Evolutionary conservation across 108 stramenopile species (phyloP).

Genomic region (Pseudonitzschia multiseries): DNA sequence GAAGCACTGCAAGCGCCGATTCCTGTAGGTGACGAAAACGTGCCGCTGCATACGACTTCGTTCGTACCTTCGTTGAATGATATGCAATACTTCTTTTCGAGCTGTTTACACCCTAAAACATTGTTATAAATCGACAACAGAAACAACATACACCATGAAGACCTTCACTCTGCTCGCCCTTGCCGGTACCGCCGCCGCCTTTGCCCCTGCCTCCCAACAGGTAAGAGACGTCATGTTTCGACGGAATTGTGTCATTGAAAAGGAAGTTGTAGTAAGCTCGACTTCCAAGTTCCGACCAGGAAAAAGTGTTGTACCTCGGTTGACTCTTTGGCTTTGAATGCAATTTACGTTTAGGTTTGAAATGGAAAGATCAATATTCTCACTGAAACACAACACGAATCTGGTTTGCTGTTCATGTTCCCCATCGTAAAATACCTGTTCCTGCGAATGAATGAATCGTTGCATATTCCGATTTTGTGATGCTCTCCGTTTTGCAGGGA

Average conservation of each 20-base stretch:
- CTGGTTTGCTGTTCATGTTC: neutral
- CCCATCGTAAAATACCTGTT: neutral
- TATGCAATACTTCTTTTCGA: neutral
- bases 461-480: neutral
- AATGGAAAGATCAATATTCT: neutral
- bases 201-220: conserved; percentile 52
- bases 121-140: conserved; percentile 5
- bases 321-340: no score
- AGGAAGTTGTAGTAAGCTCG: no score
- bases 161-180: conserved; percentile 55
- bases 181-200: conserved; percentile 67
- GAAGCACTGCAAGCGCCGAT: neutral
- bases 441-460: neutral
- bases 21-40: neutral
- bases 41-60: neutral
- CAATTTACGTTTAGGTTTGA: no score
- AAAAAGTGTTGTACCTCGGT: no score
- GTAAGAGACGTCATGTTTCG: conserved; percentile 21
- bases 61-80: conserved; percentile 1
- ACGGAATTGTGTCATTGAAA: no score
- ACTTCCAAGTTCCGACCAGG: neutral
- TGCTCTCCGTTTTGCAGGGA: conserved; percentile 18
- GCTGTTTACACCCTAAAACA: neutral
- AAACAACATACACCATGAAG: conserved; percentile 48
- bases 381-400: neutral